Percentiles rank a stretch among this genome's conserved stretches.
These are phyloP conservation scores for Rachicladosporium sp. DNA, from an alignment of 2,329 filamentous ascomycete species.

Conservation along the genomic window DNA sequence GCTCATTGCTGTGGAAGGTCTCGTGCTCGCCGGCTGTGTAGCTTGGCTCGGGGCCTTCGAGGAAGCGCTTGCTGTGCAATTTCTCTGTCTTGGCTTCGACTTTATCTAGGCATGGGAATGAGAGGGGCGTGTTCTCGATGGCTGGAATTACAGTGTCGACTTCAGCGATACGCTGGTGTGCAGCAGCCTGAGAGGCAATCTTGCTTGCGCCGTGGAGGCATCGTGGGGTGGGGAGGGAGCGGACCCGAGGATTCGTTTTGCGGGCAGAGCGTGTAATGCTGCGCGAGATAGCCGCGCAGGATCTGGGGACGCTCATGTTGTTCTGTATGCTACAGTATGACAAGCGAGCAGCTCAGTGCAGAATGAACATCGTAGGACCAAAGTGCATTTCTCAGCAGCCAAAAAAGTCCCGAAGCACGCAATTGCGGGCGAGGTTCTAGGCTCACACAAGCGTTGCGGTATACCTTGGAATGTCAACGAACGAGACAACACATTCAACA, in stretches of 20 bases:
- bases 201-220: slow-evolving; percentile 6
- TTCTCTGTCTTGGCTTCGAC: slow-evolving; percentile 61
- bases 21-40: slow-evolving; percentile 85
- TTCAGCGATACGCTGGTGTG: slow-evolving; percentile 15
- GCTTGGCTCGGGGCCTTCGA: slow-evolving; percentile 75
- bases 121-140: slow-evolving; percentile 69
- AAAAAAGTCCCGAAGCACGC: no score
- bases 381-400: no score
- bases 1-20: slow-evolving; percentile 58
- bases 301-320: slow-evolving; percentile 5
- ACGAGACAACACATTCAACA: no score
- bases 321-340: no score
- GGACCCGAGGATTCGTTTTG: slow-evolving; percentile 13
- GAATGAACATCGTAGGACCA: no score
- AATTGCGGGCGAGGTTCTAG: no score
- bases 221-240: slow-evolving; percentile 3
- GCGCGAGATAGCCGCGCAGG: slow-evolving; percentile 3
- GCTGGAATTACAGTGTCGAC: slow-evolving; percentile 16
- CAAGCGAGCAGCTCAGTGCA: no score
- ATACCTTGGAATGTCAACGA: no score
- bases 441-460: no score
- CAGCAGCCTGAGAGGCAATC: slow-evolving; percentile 13
- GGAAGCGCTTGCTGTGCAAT: slow-evolving; percentile 54
- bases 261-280: slow-evolving; percentile 7
- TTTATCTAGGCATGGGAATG: slow-evolving; percentile 81